phyloP scores from a whole-genome alignment of 768 basidiomycete genomes.

The Suillus decipiens region DNA sequence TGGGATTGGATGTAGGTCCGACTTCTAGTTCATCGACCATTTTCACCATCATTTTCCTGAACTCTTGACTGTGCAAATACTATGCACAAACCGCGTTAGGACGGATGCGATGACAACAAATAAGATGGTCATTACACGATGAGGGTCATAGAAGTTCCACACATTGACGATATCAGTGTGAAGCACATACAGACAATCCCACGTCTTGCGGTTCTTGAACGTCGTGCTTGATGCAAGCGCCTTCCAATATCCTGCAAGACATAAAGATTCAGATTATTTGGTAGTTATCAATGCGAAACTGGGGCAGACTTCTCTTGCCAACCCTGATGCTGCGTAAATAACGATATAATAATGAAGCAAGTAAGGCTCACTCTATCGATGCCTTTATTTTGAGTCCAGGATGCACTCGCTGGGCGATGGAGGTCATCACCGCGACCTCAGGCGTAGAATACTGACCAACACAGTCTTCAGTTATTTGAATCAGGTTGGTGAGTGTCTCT shows the following conservation, averaged over 20 bases:
- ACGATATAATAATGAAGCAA: neutral
- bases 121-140: slow-evolving; percentile 5
- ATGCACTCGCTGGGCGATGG: neutral
- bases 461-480: no score
- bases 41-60: slow-evolving; percentile 10
- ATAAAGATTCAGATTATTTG: neutral
- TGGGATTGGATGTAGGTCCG: neutral
- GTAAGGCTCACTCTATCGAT: slow-evolving; percentile 2
- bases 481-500: no score
- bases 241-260: slow-evolving; percentile 22
- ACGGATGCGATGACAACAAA: no score
- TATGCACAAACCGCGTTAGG: neutral
- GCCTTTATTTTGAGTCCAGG: neutral
- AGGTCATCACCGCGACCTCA: no score
- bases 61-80: slow-evolving; percentile 6
- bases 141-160: slow-evolving; percentile 21
- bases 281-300: slow-evolving; percentile 2
- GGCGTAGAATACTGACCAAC: no score
- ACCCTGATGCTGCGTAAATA: neutral
- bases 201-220: slow-evolving; percentile 6
- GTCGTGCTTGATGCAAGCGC: slow-evolving; percentile 12
- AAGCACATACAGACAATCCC: slow-evolving; percentile 17
- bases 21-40: neutral
- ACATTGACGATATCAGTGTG: slow-evolving; percentile 20
- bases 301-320: slow-evolving; percentile 6